Percentiles rank a stretch among this genome's conserved stretches.
phyloP scores from a whole-genome alignment of 345 rosid species.

The Pugionium dolabratum region DNA sequence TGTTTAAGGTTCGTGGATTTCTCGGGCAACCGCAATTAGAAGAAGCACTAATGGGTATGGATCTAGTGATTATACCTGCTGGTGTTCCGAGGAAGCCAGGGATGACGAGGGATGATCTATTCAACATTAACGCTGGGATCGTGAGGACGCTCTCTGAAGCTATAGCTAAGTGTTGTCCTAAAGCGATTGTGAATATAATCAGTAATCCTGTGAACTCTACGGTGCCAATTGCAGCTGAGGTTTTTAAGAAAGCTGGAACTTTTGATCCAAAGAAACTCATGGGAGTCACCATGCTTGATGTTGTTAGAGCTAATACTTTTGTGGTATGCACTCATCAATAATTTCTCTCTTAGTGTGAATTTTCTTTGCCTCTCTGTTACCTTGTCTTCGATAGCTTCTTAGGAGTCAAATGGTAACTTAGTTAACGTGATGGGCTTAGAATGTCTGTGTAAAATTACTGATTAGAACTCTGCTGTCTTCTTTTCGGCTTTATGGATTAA shows the following conservation, averaged over 20 bases:
- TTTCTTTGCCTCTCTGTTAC: not conserved
- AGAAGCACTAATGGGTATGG: slow-evolving; percentile 89
- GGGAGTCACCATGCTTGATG: slow-evolving; percentile 98
- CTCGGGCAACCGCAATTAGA: slow-evolving; percentile 83
- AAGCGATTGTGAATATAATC: slow-evolving; percentile 79
- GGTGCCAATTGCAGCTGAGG: slow-evolving; percentile 91
- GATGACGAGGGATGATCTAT: slow-evolving; percentile 98
- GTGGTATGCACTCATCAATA: slow-evolving; percentile 57
- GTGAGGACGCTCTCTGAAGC: slow-evolving; percentile 87
- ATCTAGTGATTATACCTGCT: slow-evolving; percentile 89
- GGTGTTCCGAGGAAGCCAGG: slow-evolving; percentile 99
- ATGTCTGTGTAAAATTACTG: not conserved
- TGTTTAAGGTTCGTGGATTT: slow-evolving; percentile 80
- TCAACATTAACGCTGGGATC: slow-evolving; percentile 95
- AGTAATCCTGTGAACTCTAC: slow-evolving; percentile 98
- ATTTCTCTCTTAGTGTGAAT: not conserved
- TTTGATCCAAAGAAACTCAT: slow-evolving; percentile 81
- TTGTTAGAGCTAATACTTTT: slow-evolving; percentile 95
- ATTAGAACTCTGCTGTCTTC: not conserved
- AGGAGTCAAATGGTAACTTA: not conserved
- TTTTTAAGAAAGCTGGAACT: slow-evolving; percentile 86
- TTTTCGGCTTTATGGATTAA: slow-evolving; percentile 11
- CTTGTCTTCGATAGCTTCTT: not conserved
- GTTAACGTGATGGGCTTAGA: not conserved
- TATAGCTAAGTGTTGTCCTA: slow-evolving; percentile 80